Evolutionary conservation across 495 filamentous ascomycete genomes (phyloP), one percentile per base, ranked within the genome.

Genomic region (Neurospora tetraspora): DNA sequence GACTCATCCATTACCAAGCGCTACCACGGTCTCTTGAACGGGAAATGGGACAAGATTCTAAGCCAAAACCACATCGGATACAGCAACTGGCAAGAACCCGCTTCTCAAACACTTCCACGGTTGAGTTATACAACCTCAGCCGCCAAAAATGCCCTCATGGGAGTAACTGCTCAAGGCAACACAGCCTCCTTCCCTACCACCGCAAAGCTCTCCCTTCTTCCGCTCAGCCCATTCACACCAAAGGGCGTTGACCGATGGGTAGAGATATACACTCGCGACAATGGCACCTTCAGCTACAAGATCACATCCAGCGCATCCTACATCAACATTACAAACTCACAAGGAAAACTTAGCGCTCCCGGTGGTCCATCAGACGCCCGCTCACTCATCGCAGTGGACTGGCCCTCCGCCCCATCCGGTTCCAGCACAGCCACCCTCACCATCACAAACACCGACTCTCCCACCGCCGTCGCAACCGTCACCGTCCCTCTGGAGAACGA

Each of bases 11-110:
- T 91, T 16, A 88, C 87, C 8, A 80, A 83, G 71, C 77, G 83
- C 61, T 91, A 89, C 73, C 88, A 91, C 75, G 79, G 80, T 12
- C 76, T 91, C 2, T 74, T 89, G 2, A 78, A 80, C 69, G 89
- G 89, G 1, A 91, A 90, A 78, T 92, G 89, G 89, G 88, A 87
- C 74, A 85, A 90, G 76, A 74, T 81, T 9, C 78, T 78, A 76
- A 74, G 75, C 39, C 78, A 80, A 71, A 79, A 76, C 11, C 79
- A 81, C 47, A 77, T 81, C 31, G 79, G 78, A 4, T 81, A 79
- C 72, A 76, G 73, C 73, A 79, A 78, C 78, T 85, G 85, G 87
- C 88, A 90, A 75, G 87, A 89, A 72, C 85, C 88, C 1, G 85
- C 86, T 81, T 80, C 86, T 37, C 86, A 89, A 71, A 82, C 82